A percentile compares a stretch with the other conserved stretches of the same genome.
phyloP scores from a whole-genome alignment of 2,329 filamentous ascomycete species.

The Pestalotiopsis sp. region DNA sequence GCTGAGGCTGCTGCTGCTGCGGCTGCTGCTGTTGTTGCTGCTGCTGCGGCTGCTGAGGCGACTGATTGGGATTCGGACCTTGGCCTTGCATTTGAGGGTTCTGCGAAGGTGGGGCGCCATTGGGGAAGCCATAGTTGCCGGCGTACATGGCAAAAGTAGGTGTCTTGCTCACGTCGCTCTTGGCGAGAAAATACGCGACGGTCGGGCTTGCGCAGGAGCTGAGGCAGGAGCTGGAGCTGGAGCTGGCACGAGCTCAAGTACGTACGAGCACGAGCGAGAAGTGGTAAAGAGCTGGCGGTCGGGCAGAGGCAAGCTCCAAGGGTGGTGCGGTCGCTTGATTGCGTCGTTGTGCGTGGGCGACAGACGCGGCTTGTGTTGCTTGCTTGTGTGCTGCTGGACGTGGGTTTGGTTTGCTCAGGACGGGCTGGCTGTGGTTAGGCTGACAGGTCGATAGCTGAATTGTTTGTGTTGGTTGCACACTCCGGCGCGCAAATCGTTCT shows the following conservation, averaged over 20 bases:
- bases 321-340: not conserved
- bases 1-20: slow-evolving; percentile 18
- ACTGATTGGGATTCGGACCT: slow-evolving; percentile 26
- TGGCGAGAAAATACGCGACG: slow-evolving; percentile 4
- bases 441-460: not conserved
- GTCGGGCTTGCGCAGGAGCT: not conserved
- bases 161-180: slow-evolving; percentile 20
- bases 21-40: slow-evolving; percentile 20
- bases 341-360: slow-evolving; percentile 5
- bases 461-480: slow-evolving; percentile 1
- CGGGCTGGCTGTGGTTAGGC: not conserved
- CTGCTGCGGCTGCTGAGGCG: slow-evolving; percentile 21
- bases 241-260: not conserved
- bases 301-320: slow-evolving; percentile 1
- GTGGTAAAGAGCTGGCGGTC: not conserved
- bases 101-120: slow-evolving; percentile 50
- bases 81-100: slow-evolving; percentile 49
- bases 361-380: not conserved
- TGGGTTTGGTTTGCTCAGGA: slow-evolving; percentile 6
- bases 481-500: not conserved
- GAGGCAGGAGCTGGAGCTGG: not conserved
- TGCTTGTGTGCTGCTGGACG: slow-evolving; percentile 10
- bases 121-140: slow-evolving; percentile 57
- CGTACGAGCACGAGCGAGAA: not conserved
- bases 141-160: slow-evolving; percentile 51